Base-by-base conservation (phyloP, 495 filamentous ascomycete genomes). In the Xylaria cubensis region DNA sequence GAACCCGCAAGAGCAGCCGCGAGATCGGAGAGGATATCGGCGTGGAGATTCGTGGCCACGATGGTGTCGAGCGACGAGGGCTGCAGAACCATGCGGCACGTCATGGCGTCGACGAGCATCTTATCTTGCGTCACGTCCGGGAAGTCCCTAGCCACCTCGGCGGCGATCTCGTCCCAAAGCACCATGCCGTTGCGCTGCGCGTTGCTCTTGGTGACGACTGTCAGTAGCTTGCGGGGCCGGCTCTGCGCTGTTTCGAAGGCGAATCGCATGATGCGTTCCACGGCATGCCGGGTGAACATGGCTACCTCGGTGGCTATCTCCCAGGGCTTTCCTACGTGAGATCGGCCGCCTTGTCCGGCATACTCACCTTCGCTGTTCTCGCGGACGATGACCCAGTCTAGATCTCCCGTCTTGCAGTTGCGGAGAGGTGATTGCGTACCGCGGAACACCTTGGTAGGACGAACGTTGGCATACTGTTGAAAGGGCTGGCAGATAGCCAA, bases 31-130 rank as follows among this genome's bases (percentile, higher is more conserved):
- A 89, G 81, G 42, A 88, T 88, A 69, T 88, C 87, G 10, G 85
- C 86, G 73, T 89, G 86, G 0, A 89, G 72, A 73, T 89, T 89
- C 13, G 83, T 85, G 1, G 87, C 87, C 41, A 89, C 86, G 65
- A 88, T 87, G 0, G 86, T 88, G 74, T 89, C 87, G 56, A 89
- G 59, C 32, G 77, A 82, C 76, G 84, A 80, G 0, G 86, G 86
- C 70, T 86, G 84, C 56, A 87, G 72, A 4, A 87, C 85, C 87
- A 88, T 89, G 13, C 86, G 77, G 24, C 83, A 82, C 21, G 87
- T 89, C 87, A 89, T 89, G 51, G 87, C 86, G 75, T 89, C 87
- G 39, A 89, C 87, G 26, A 88, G 80, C 86, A 89, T 89, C 78
- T 87, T 89, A 64, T 88, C 86, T 44, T 82, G 78, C 67, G 81